These are phyloP conservation scores for Dispira simplex DNA, from an alignment of 192 early-diverging fungal genomes.

Conservation along the genomic window DNA sequence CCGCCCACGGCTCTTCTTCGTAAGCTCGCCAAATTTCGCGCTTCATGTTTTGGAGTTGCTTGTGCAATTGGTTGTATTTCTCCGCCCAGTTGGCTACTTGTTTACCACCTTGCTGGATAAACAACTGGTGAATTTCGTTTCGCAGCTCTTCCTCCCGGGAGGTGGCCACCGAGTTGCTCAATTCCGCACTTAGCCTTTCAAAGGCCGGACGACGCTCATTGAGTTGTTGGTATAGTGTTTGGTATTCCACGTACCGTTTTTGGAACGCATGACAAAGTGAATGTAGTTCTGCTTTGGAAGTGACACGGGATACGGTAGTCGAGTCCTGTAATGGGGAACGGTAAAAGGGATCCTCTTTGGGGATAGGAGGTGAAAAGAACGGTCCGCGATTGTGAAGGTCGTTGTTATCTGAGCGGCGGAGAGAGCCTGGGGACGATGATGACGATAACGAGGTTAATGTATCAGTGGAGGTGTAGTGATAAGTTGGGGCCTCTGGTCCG, in stretches of 20 bases:
- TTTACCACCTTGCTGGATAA: background rate
- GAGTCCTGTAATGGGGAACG: no score
- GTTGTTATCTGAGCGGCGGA: no score
- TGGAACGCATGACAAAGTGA: background rate
- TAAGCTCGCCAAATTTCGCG: constrained; percentile 2
- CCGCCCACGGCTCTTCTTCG: background rate
- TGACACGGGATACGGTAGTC: background rate
- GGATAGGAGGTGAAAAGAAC: no score
- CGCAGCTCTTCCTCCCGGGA: background rate
- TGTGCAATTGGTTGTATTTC: background rate
- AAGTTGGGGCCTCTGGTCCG: no score
- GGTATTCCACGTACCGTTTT: background rate
- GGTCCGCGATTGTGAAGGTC: no score
- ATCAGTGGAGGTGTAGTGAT: no score
- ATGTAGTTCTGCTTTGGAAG: background rate
- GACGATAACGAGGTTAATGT: no score
- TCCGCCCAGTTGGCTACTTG: background rate
- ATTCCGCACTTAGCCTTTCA: background rate
- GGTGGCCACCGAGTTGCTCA: background rate
- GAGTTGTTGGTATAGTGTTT: background rate
- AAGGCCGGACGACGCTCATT: background rate
- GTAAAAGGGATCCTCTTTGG: no score
- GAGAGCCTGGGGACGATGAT: no score
- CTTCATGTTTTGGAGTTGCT: background rate
- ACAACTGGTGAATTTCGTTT: background rate